Evolutionary conservation across 176 grass and related monocot genomes (phyloP), one percentile per base, ranked within the genome.

Genomic region (Pharus latifolius): DNA sequence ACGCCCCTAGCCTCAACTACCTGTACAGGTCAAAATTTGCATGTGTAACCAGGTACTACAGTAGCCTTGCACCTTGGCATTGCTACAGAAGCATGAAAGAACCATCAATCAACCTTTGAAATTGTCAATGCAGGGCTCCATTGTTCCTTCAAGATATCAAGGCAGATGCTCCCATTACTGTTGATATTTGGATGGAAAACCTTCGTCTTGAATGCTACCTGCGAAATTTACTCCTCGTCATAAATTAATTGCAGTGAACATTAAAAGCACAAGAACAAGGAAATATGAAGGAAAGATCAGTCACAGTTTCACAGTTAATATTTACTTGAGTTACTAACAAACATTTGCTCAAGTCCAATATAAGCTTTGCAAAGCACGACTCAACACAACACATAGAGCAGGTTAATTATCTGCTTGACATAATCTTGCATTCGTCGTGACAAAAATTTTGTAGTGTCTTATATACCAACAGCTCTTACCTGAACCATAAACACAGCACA

Each of bases 81-180:
- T 19, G 15, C 41, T 32, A 43, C 13, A 20, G 7, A 59, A 4
- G 3, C 16, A 50, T 3, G 25, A 19, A 1, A 26, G 29, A n/a
- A 80, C 30, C 17, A 70, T 38, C 12, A 25, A 47, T 20, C 47
- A 16, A 75, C 83, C 83, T 85, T 80, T 5, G 83, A 85, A 63
- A 85, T 76, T 34, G 77, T 85, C 77, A 85, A 64, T 6, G 83
- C 83, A 70, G 83, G 83, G 70, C 83, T 85, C 83, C 83, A 85
- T 31, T 85, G 83, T 16, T 85, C 83, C 77, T 85, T 85, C 24
- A 85, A 55, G 56, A 85, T 85, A 80, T 85, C 83, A 85, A 85
- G 83, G 41, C 83, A 85, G 32, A 85, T 85, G 77, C 83, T 85
- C 27, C 83, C 83, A 17, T 85, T 85, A 54, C 77, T 80, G 64